Evolutionary conservation across 306 rosid species (phyloP).

Genomic region (Malus orientalis): DNA sequence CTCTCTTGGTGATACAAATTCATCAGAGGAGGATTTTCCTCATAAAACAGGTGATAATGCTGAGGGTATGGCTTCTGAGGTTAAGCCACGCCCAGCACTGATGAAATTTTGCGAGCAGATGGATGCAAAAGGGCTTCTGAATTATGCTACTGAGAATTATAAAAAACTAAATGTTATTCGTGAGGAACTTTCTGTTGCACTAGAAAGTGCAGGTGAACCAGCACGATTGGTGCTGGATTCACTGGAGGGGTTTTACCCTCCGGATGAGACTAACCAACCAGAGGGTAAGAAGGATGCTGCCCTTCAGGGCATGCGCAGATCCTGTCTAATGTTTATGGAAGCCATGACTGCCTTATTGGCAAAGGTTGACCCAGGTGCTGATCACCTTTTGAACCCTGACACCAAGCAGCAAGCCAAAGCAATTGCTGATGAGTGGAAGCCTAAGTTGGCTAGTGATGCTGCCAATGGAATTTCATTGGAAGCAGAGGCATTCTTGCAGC

Average conservation of each 20-base stretch:
- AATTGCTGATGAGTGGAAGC: constrained; percentile 88
- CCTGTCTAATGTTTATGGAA: constrained; percentile 53
- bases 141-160: constrained; percentile 44
- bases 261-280: constrained; percentile 43
- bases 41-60: constrained; percentile 44
- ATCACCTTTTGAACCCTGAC: constrained; percentile 67
- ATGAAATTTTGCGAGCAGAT: constrained; percentile 50
- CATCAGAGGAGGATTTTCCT: constrained; percentile 46
- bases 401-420: constrained; percentile 86
- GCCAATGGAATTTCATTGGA: constrained; percentile 88
- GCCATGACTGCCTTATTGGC: constrained; percentile 63
- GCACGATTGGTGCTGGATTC: constrained; percentile 72
- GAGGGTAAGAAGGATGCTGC: constrained; percentile 51
- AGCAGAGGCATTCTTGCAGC: constrained; percentile 86
- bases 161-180: constrained; percentile 32
- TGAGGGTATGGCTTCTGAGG: constrained; percentile 46
- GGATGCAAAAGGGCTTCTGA: constrained; percentile 73
- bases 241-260: constrained; percentile 77
- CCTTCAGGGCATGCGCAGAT: constrained; percentile 67
- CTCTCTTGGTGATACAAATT: constrained; percentile 51
- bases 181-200: constrained; percentile 66
- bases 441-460: constrained; percentile 69
- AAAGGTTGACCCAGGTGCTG: constrained; percentile 69
- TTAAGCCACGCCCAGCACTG: constrained; percentile 60
- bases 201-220: constrained; percentile 55